Evolutionary conservation across 495 filamentous ascomycete genomes (phyloP), one percentile per base, ranked within the genome.

Genomic region (Lasiosphaeris hirsuta): DNA sequence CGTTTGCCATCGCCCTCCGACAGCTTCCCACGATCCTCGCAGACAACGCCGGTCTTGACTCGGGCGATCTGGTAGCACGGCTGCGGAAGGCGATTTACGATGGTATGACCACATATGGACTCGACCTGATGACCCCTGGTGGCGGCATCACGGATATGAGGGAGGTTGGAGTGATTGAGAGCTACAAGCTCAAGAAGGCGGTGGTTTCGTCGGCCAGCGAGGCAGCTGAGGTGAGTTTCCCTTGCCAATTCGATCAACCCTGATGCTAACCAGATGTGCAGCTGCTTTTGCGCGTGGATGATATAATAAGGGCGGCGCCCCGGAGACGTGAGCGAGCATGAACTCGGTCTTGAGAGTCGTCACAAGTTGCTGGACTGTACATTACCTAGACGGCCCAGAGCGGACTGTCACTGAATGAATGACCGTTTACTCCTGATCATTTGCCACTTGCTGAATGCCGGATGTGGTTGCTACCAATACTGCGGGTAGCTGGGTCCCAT

Each of bases 141-240:
- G 95, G 95, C 43, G 91, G 91, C 37, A 92, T 98, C 70, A 83
- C 92, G 7, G 93, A 98, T 69, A 98, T 98, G 94, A 83, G 92
- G 43, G 90, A 97, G 66, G 72, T 95, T 53, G 95, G 94, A 18
- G 92, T 98, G 13, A 88, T 98, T 67, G 94, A 98, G 76, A 96
- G 91, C 67, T 98, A 97, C 79, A 97, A 98, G 80, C 75, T 98
- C 69, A 98, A 98, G 83, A 87, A 86, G 70, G 94, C 94, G 11
- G 94, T 98, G 55, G 94, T 98, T 37, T 90, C 86, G 19, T 96
- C 91, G 54, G 94, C 94, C 10, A 92, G 89, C 18, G 94, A 98
- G 75, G 94, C 94, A 36, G 93, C 94, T 54, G 95, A 98, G 83
- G 92, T 96, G 79, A 73, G 84, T 57, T 30, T 52, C 14, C 35